These are phyloP conservation scores for Tricladium varicosporioides DNA, from an alignment of 2,329 filamentous ascomycete genomes.

Conservation along the genomic window DNA sequence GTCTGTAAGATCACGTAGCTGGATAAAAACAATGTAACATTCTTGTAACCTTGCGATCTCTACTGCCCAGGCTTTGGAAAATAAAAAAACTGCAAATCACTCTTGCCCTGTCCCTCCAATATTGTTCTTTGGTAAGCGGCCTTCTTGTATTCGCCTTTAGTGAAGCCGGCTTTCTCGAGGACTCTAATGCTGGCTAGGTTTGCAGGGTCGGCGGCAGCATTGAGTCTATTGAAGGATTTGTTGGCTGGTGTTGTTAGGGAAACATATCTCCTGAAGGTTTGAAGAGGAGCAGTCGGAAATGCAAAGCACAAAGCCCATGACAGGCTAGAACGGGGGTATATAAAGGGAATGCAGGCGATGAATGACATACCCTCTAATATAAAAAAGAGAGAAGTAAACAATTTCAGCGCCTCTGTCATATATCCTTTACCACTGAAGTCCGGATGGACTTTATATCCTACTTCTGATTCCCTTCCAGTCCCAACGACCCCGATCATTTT, in stretches of 20 bases:
- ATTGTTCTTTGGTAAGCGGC: slow-evolving; percentile 3
- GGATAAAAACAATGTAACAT: background rate
- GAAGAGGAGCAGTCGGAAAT: background rate
- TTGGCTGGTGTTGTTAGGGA: slow-evolving; percentile 5
- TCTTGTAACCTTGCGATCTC: background rate
- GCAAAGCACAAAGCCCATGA: no score
- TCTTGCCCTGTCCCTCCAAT: background rate
- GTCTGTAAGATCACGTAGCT: no score
- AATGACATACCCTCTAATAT: background rate
- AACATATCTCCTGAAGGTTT: background rate
- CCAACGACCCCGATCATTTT: slow-evolving; percentile 18
- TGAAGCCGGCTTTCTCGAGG: slow-evolving; percentile 15
- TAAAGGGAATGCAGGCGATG: background rate
- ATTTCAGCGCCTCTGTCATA: slow-evolving; percentile 18
- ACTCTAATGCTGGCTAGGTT: slow-evolving; percentile 14
- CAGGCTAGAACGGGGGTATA: slow-evolving; percentile 4
- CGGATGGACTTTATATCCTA: slow-evolving; percentile 16
- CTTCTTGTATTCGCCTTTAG: slow-evolving; percentile 1
- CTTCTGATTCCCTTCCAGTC: slow-evolving; percentile 6
- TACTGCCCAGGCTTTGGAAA: background rate
- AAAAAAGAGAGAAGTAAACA: slow-evolving; percentile 5
- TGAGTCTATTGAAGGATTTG: slow-evolving; percentile 6
- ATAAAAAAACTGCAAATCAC: background rate
- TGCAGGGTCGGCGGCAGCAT: slow-evolving; percentile 6
- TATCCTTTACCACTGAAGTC: slow-evolving; percentile 20